Evolutionary conservation across 2,329 filamentous ascomycete species (phyloP).

Genomic region (Stagonosporopsis vannaccii): DNA sequence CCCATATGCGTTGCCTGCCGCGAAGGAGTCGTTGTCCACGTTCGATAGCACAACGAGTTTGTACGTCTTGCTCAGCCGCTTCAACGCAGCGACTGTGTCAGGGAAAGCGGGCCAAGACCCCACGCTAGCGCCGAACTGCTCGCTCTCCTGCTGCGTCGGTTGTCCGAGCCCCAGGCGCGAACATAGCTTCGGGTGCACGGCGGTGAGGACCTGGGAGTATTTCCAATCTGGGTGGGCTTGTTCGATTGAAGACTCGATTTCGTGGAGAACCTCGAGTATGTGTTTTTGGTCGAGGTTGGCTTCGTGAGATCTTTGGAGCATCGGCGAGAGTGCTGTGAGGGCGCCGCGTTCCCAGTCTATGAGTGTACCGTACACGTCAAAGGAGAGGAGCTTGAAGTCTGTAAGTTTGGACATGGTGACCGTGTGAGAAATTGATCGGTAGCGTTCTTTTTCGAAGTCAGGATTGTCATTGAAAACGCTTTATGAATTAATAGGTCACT

Average conservation of each 20-base stretch:
- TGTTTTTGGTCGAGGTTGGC: conserved; percentile 32
- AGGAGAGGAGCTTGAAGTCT: conserved; percentile 65
- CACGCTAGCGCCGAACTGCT: conserved; percentile 61
- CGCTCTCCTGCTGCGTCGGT: conserved; percentile 51
- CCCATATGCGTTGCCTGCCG: conserved; percentile 56
- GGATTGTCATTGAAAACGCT: too few species aligned
- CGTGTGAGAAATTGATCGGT: too few species aligned
- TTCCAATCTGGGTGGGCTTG: conserved; percentile 61
- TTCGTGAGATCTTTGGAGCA: conserved; percentile 51
- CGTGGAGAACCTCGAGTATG: conserved; percentile 53
- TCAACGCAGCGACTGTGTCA: conserved; percentile 64
- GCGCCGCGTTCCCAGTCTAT: conserved; percentile 80
- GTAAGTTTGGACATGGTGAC: conserved; percentile 45
- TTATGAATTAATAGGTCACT: neutral
- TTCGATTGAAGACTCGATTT: conserved; percentile 61
- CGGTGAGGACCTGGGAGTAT: conserved; percentile 67
- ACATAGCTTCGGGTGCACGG: conserved; percentile 58
- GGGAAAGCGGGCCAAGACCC: conserved; percentile 64
- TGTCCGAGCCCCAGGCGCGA: conserved; percentile 51
- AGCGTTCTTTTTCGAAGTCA: too few species aligned
- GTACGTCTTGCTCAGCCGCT: conserved; percentile 58
- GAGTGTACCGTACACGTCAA: conserved; percentile 82
- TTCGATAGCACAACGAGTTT: conserved; percentile 69
- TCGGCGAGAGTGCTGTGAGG: conserved; percentile 59
- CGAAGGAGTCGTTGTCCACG: conserved; percentile 63